Evolutionary conservation across 2,329 filamentous ascomycete genomes (phyloP).

Genomic region (Dissoconium aciculare): DNA sequence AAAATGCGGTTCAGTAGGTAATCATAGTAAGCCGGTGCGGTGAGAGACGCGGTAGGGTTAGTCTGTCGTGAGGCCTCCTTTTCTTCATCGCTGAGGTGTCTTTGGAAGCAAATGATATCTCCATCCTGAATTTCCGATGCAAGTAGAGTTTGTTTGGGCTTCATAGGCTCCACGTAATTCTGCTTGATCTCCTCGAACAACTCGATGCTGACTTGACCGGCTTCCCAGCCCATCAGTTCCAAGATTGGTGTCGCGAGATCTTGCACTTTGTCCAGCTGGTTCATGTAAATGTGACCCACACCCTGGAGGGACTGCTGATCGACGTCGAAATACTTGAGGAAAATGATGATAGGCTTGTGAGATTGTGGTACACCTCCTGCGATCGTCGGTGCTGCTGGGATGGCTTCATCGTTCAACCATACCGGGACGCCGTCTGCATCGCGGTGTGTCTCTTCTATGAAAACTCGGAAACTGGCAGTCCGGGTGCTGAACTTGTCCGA

Average conservation of each 20-base stretch:
- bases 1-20: constrained; percentile 73
- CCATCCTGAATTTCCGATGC: constrained; percentile 92
- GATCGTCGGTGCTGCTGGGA: constrained; percentile 25
- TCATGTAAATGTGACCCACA: constrained; percentile 72
- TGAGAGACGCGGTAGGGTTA: constrained; percentile 17
- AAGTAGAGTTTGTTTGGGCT: constrained; percentile 75
- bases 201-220: constrained; percentile 46
- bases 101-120: constrained; percentile 91
- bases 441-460: constrained; percentile 65
- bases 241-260: constrained; percentile 67
- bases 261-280: constrained; percentile 71
- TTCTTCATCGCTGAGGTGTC: constrained; percentile 34
- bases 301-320: constrained; percentile 61
- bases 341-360: constrained; percentile 55
- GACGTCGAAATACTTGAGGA: constrained; percentile 83
- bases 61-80: constrained; percentile 14
- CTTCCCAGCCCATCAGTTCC: constrained; percentile 73
- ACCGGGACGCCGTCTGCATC: constrained; percentile 54
- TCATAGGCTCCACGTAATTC: constrained; percentile 90
- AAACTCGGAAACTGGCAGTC: constrained; percentile 57
- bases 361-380: constrained; percentile 26
- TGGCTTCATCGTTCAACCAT: constrained; percentile 51
- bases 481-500: constrained; percentile 53
- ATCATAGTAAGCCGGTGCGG: constrained; percentile 55
- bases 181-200: constrained; percentile 97